Base-by-base conservation (phyloP, 1,284 basidiomycete species). In the Malassezia arunalokei region DNA sequence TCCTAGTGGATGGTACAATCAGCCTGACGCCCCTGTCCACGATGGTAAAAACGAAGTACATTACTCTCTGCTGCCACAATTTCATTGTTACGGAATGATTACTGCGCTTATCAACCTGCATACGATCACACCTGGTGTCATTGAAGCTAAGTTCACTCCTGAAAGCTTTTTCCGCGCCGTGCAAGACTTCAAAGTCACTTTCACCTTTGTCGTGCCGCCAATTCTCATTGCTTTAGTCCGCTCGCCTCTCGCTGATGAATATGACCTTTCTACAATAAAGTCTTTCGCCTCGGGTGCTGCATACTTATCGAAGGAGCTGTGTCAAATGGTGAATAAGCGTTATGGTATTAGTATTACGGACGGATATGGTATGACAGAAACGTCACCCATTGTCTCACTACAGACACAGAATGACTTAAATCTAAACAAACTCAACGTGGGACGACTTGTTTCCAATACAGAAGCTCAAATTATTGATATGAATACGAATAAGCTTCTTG, bases 41-140 rank as follows among this genome's bases (percentile, higher is more conserved):
- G 51, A 59, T 48, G 52, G 53, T 51, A 14, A 44, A 49, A 24
- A 60, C 42, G 64, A 70, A 45, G 62, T 72, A 52, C 69, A 72
- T 46, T 48, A 68, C 14, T 64, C 60, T 20, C 46, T 72, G 20
- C 49, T 72, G 43, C 69, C 69, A 2, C 63, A 66, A 39, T 72
- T 71, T 59, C 69, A 72, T 59, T 70, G 67, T 55, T 72, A 72
- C 49, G 69, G 69, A 8, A 57, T 72, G 17, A 39, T 72, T 24
- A 66, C 65, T 45, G 55, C 58, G 6, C 49, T 72, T 35, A 62
- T 71, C 44, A 61, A 56, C 24, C 41, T 72, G n/a, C 65, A 69
- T 54, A 71, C 69, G 5, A 51, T 52, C 39, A 71, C 69, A 9
- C 69, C 68, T 5, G 52, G 56, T 37, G 53, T 69, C 11, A 55